Evolutionary conservation across 2,329 filamentous ascomycete species (phyloP), one percentile per base, ranked within the genome.

Genomic region (Triangularia setosa): DNA sequence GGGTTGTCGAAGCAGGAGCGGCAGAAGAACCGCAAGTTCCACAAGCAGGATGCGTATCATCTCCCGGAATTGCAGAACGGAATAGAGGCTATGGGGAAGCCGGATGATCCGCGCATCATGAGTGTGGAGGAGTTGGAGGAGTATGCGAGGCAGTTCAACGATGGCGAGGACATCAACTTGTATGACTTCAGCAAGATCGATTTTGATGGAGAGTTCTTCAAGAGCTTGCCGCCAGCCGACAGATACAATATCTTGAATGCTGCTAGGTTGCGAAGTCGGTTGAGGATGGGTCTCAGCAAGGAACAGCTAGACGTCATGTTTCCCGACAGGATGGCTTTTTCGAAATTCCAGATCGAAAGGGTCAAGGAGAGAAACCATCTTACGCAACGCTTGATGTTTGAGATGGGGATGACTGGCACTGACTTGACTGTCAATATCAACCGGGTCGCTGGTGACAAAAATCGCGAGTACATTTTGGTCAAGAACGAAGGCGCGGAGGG

Each of bases 181-280:
- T 98, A 98, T 77, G 94, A 98, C 77, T 99, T 99, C 74, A 96
- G 91, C 73, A 98, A 98, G 78, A 99, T 99, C 71, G 95, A 99
- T 74, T 99, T 98, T 72, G 91, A 98, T 69, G 92, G 93, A 69
- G 88, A 94, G 12, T 99, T 99, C 77, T 99, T 99, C 79, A 87
- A 90, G 75, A 97, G 92, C 74, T 78, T 99, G 64, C 95, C 96
- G 0, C 84, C 93, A 1, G 89, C 90, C 1, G 95, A 99, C 79
- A 87, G 94, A 58, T 99, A 99, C 80, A 98, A 98, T 72, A 99
- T 99, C 61, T 79, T 99, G 23, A 99, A 99, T 74, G 95, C 96
- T 1, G 95, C 96, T 1, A 85, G 95, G 66, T 75, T 99, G 66
- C 84, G 95, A 63, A 97, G 92, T 75, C 85, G 95, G 61, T 81